phyloP scores from a whole-genome alignment of 176 grass and related monocot species.

The Oryza rufipogon region DNA sequence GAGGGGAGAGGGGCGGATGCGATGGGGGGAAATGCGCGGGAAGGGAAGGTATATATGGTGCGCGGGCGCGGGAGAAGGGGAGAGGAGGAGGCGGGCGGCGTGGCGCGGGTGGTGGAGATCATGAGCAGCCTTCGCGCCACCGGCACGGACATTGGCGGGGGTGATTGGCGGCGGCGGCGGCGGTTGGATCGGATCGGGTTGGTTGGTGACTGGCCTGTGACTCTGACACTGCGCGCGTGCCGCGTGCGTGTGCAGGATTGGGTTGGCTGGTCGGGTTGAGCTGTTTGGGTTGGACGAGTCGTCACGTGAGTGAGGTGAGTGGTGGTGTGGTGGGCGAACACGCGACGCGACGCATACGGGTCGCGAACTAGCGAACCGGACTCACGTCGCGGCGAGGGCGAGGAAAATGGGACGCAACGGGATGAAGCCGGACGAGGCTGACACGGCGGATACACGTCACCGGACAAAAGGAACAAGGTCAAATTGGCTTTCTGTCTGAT shows the following conservation, averaged over 20 bases:
- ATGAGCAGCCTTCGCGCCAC: conserved; percentile 23
- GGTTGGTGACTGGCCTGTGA: no score
- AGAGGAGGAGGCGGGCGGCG: conserved; percentile 17
- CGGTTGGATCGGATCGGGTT: neutral
- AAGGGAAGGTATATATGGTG: conserved; percentile 47
- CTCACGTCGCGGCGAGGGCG: no score
- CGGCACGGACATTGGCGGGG: neutral
- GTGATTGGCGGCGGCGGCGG: conserved; percentile 3
- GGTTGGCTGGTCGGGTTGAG: no score
- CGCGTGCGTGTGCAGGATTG: no score
- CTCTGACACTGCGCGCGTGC: neutral
- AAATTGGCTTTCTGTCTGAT: no score
- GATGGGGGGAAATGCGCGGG: conserved; percentile 6
- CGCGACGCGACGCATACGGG: neutral
- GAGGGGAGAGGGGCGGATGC: neutral
- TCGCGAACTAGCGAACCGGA: no score
- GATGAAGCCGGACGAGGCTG: neutral
- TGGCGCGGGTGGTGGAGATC: neutral
- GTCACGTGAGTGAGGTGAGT: neutral
- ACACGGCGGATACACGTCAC: conserved; percentile 35
- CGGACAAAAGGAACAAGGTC: neutral
- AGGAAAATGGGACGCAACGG: neutral
- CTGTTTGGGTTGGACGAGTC: no score
- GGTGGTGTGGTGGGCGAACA: neutral
- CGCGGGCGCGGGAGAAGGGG: neutral